Conservation (phyloP, 202 grass and related monocot genomes). For the Digitaria exilis region DNA sequence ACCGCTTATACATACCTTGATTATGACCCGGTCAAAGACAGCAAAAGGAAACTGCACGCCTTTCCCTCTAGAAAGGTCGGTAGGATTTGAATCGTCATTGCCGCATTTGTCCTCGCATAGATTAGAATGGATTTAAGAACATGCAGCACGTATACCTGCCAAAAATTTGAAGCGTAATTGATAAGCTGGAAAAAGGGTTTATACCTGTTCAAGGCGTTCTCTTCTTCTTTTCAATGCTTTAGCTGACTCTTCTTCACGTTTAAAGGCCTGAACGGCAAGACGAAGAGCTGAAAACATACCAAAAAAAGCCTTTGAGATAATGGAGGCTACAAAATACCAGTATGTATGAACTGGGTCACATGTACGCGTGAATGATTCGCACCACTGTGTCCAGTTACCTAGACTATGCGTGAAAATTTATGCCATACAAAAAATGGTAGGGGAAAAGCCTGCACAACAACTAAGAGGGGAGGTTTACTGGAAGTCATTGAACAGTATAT, state of each 20-base stretch:
- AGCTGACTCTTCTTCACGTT: constrained; percentile 60
- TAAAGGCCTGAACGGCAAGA: constrained; percentile 84
- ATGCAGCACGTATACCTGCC: not conserved
- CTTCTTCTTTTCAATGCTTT: constrained; percentile 77
- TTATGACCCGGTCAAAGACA: constrained; percentile 72
- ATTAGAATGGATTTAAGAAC: constrained; percentile 41
- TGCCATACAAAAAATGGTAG: not conserved
- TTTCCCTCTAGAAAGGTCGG: constrained; percentile 69
- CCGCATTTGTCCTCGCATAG: constrained; percentile 75
- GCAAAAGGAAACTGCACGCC: constrained; percentile 76
- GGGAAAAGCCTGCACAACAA: not conserved
- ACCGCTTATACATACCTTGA: constrained; percentile 64
- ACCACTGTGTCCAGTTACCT: not conserved
- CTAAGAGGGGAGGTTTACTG: not conserved
- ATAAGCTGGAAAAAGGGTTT: constrained; percentile 4
- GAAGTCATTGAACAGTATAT: not conserved
- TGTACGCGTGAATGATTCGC: not conserved
- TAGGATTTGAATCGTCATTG: constrained; percentile 58
- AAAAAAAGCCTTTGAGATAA: constrained; percentile 5
- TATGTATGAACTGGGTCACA: not conserved
- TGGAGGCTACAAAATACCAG: not conserved
- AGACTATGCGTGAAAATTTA: not conserved
- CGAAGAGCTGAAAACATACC: constrained; percentile 67
- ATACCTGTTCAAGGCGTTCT: constrained; percentile 67
- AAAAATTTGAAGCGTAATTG: constrained; percentile 4